phyloP scores from a whole-genome alignment of 2,329 filamentous ascomycete species.

The Botrytis sinoallii region DNA sequence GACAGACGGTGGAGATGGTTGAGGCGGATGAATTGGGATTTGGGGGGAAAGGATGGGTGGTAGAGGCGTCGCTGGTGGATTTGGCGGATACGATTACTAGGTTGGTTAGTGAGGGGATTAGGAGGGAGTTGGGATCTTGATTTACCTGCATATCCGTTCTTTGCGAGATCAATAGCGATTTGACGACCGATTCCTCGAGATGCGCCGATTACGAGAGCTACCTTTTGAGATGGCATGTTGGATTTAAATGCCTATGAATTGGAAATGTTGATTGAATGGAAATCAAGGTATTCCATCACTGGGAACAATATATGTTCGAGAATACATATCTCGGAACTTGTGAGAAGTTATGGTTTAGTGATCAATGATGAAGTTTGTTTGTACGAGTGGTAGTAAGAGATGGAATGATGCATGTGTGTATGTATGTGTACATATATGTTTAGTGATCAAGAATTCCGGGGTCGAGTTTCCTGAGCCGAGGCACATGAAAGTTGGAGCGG shows the following conservation, averaged over 20 bases:
- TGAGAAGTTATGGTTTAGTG: not conserved
- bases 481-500: not conserved
- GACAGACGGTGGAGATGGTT: slow-evolving; percentile 77
- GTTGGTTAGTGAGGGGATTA: slow-evolving; percentile 5
- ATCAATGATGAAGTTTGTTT: slow-evolving; percentile 12
- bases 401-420: not conserved
- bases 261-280: not conserved
- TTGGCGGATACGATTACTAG: slow-evolving; percentile 68
- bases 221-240: slow-evolving; percentile 37
- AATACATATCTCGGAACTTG: not conserved
- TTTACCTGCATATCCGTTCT: slow-evolving; percentile 65
- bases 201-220: slow-evolving; percentile 71
- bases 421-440: not conserved
- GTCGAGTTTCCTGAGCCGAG: slow-evolving; percentile 9
- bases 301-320: not conserved
- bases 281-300: not conserved
- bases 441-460: slow-evolving; percentile 15
- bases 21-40: slow-evolving; percentile 72
- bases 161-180: slow-evolving; percentile 73
- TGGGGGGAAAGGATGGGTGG: slow-evolving; percentile 62
- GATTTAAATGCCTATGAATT: not conserved
- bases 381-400: not conserved
- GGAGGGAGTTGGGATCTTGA: not conserved
- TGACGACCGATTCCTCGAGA: slow-evolving; percentile 76
- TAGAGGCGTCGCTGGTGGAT: slow-evolving; percentile 60